phyloP scores from a whole-genome alignment of 106 monocot genomes.

The Acorus calamus region DNA sequence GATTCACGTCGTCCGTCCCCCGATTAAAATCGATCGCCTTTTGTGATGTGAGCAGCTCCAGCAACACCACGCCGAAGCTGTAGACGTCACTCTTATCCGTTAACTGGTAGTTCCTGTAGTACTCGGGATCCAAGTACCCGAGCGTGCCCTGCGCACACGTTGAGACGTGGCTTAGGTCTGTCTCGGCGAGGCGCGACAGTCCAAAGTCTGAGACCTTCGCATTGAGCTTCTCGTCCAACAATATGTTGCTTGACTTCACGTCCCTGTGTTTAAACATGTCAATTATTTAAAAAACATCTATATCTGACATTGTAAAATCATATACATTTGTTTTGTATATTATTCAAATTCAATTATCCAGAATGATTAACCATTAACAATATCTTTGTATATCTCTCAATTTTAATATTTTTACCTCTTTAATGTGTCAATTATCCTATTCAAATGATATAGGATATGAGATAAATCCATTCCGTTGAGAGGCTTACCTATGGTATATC shows the following conservation, averaged over 20 bases:
- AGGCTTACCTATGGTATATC: slow-evolving; percentile 27
- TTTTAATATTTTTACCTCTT: no score
- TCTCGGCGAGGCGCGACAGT: slow-evolving; percentile 46
- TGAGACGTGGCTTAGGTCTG: slow-evolving; percentile 46
- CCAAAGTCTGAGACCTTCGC: slow-evolving; percentile 63
- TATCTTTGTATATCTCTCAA: no score
- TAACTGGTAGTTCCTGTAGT: slow-evolving; percentile 86
- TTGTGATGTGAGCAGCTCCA: slow-evolving; percentile 50
- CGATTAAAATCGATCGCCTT: slow-evolving; percentile 54
- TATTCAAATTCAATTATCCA: no score
- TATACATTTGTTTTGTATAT: no score
- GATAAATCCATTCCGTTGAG: no score
- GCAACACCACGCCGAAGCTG: slow-evolving; percentile 70
- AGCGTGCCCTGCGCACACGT: slow-evolving; percentile 75
- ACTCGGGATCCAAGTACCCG: slow-evolving; percentile 87
- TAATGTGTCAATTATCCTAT: no score
- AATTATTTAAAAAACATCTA: no score
- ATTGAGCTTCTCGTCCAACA: slow-evolving; percentile 51
- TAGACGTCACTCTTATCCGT: slow-evolving; percentile 95
- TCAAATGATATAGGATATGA: no score
- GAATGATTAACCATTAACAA: no score
- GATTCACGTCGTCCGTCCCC: slow-evolving; percentile 42
- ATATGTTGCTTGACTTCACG: slow-evolving; percentile 62
- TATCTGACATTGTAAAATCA: no score
- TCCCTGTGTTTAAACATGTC: slow-evolving; percentile 14